Evolutionary conservation across 2,329 filamentous ascomycete genomes (phyloP), one percentile per base, ranked within the genome.

Genomic region (Gaeumannomyces tritici): DNA sequence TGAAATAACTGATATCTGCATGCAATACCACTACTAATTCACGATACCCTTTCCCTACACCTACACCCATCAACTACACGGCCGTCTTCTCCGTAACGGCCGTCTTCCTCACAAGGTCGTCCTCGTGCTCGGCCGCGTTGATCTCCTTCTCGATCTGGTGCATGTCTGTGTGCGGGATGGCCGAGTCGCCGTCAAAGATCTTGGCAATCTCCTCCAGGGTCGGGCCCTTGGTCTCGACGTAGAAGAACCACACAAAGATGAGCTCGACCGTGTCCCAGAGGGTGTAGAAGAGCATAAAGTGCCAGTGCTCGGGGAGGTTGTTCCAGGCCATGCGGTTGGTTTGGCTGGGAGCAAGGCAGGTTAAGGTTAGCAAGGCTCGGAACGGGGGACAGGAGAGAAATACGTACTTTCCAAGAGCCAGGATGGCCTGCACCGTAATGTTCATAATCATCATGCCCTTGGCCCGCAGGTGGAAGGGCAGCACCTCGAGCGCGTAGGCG

Each of bases 181-280:
- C 83, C 42, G 82, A 76, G 31, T 85, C 81, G 54, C 86, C 88
- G 67, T 90, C 87, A 68, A 90, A 90, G 71, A 90, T 88, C 68
- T 83, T 82, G 58, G 87, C 84, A 65, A 89, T 81, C 70, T 89
- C 86, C 71, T 90, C 88, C 0, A 90, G 83, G 2, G 87, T 89
- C 0, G 86, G 85, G 4, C 87, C 87, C 69, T 84, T 85, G 24
- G 88, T 90, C 76, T 91, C 88, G 62, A 88, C 80, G 71, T 86
- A 88, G 72, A 88, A 81, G 76, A 85, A 85, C 73, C 80, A 87
- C 47, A 88, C 84, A 67, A 88, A 86, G 58, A 83, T 65, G 57
- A 87, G 74, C 72, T 88, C 83, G 69, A 80, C 72, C 58, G 80
- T 75, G 70, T 87, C 82, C 85, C 85, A 88, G 62, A 84, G 71